Conservation (phyloP, 148 eudicot species). For the Limonium bicolor region DNA sequence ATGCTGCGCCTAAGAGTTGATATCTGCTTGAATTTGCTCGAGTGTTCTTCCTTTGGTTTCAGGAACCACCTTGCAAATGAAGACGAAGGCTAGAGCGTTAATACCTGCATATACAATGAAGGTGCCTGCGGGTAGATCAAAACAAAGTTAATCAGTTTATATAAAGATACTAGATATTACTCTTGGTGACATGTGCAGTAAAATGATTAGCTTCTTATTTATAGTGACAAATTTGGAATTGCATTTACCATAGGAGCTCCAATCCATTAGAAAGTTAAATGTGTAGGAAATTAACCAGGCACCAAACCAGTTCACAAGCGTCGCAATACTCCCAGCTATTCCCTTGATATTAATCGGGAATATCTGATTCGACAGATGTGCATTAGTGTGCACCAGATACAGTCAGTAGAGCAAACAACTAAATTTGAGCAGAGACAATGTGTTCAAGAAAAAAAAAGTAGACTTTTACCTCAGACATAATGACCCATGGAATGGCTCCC, state of each 20-base stretch:
- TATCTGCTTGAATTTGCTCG: too few species aligned
- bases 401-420: neutral
- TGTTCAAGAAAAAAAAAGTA: too few species aligned
- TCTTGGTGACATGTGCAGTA: neutral
- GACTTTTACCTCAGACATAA: slow-evolving; percentile 76
- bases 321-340: slow-evolving; percentile 72
- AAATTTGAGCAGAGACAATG: neutral
- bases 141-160: neutral
- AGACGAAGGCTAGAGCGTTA: slow-evolving; percentile 35
- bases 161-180: slow-evolving; percentile 4
- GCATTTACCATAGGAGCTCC: slow-evolving; percentile 70
- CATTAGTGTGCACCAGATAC: too few species aligned
- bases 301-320: slow-evolving; percentile 76
- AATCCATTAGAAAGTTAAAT: slow-evolving; percentile 58
- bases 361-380: slow-evolving; percentile 31
- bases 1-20: too few species aligned
- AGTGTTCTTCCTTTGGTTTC: too few species aligned
- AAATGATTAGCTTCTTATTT: neutral
- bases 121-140: slow-evolving; percentile 28
- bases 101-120: slow-evolving; percentile 47
- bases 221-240: neutral
- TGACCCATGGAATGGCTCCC: slow-evolving; percentile 92
- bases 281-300: slow-evolving; percentile 82
- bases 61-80: too few species aligned
- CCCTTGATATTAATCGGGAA: slow-evolving; percentile 82